These are phyloP conservation scores for Aspergillus texensis DNA, from an alignment of 2,329 filamentous ascomycete genomes.

Conservation along the genomic window DNA sequence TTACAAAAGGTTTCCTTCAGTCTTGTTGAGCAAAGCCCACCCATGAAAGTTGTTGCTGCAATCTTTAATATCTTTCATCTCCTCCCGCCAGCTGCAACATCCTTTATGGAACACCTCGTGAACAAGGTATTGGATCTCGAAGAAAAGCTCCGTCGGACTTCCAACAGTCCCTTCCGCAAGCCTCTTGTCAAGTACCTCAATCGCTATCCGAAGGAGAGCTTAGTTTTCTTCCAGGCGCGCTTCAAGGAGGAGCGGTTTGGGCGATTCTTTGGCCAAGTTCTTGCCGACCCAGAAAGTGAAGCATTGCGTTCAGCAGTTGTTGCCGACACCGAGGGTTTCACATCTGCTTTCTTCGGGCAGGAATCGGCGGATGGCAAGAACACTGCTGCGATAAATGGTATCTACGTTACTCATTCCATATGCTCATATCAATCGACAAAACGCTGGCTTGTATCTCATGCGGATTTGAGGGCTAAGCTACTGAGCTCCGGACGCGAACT, in stretches of 20 bases:
- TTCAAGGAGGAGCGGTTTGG: conserved; percentile 86
- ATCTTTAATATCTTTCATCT: conserved; percentile 97
- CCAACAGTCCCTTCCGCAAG: conserved; percentile 86
- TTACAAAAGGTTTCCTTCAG: conserved; percentile 93
- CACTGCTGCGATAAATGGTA: conserved; percentile 80
- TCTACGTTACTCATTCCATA: conserved; percentile 81
- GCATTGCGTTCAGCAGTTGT: conserved; percentile 74
- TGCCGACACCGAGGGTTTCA: conserved; percentile 71
- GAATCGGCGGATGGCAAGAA: conserved; percentile 70
- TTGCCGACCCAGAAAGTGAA: conserved; percentile 73
- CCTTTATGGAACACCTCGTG: conserved; percentile 87
- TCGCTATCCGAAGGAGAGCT: conserved; percentile 85
- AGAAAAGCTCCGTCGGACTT: conserved; percentile 78
- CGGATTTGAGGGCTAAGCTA: conserved; percentile 61
- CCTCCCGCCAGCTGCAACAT: conserved; percentile 84
- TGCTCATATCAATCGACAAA: conserved; percentile 66
- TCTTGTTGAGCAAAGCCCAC: conserved; percentile 86
- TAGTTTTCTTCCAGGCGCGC: conserved; percentile 75
- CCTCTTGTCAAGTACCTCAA: conserved; percentile 93
- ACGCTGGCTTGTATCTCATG: conserved; percentile 65
- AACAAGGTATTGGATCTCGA: conserved; percentile 90
- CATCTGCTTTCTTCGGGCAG: conserved; percentile 65
- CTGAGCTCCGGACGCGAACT: conserved; percentile 73
- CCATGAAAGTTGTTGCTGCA: conserved; percentile 92
- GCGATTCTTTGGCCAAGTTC: conserved; percentile 84